A percentile compares a stretch with the other conserved stretches of the same genome.
phyloP scores from a whole-genome alignment of 2,329 filamentous ascomycete genomes.

The Aspergillus felis region DNA sequence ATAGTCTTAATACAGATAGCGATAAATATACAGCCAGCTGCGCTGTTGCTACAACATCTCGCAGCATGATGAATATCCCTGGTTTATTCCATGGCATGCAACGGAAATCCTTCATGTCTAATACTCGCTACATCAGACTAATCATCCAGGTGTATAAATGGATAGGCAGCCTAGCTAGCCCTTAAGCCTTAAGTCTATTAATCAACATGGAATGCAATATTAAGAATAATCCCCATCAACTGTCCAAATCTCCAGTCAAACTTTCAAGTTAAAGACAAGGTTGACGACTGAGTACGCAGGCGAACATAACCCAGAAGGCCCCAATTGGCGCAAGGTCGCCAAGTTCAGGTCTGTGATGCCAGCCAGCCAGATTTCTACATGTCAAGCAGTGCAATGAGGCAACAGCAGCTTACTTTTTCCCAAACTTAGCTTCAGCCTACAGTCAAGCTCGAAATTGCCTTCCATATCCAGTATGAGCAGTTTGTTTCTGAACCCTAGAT shows the following conservation, averaged over 20 bases:
- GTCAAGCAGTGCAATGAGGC: not conserved
- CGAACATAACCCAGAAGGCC: not conserved
- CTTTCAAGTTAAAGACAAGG: not conserved
- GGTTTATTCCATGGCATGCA: too few species aligned
- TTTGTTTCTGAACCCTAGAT: too few species aligned
- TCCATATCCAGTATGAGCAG: too few species aligned
- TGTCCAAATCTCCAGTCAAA: not conserved
- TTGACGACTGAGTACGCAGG: not conserved
- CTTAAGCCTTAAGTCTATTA: too few species aligned
- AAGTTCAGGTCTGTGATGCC: not conserved
- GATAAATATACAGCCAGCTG: not conserved
- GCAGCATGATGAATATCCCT: too few species aligned
- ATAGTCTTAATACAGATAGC: not conserved
- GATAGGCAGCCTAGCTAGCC: too few species aligned
- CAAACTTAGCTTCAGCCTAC: not conserved
- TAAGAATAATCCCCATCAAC: not conserved
- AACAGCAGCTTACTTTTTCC: not conserved
- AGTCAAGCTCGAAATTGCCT: too few species aligned
- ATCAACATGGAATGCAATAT: too few species aligned
- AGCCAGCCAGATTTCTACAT: not conserved
- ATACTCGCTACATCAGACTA: too few species aligned
- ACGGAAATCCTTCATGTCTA: too few species aligned
- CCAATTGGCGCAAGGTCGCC: not conserved
- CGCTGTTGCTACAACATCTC: too few species aligned
- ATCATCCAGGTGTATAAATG: too few species aligned